Evolutionary conservation across 2,329 filamentous ascomycete species (phyloP).

Genomic region (Colletotrichum cordylinicola): DNA sequence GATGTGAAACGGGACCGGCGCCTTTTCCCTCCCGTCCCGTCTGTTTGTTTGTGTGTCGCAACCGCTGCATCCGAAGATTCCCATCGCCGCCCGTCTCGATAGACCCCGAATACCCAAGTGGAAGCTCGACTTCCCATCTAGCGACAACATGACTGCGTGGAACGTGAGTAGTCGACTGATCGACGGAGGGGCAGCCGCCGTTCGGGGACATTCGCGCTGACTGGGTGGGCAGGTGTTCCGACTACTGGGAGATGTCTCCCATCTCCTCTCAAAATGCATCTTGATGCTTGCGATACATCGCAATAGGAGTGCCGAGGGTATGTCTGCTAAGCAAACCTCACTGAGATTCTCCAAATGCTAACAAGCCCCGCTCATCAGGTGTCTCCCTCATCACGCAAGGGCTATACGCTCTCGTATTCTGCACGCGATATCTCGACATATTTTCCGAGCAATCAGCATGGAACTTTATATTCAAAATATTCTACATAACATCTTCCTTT

Average conservation of each 20-base stretch:
- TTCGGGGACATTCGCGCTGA: slow-evolving; percentile 6
- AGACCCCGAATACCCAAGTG: background rate
- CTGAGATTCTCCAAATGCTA: background rate
- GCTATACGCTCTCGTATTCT: slow-evolving; percentile 86
- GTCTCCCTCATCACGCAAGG: slow-evolving; percentile 91
- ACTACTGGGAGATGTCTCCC: slow-evolving; percentile 82
- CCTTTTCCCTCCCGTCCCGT: background rate
- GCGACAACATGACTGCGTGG: slow-evolving; percentile 43
- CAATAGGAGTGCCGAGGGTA: slow-evolving; percentile 86
- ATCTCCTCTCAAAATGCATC: slow-evolving; percentile 86
- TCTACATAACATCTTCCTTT: slow-evolving; percentile 83
- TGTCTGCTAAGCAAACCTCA: slow-evolving; percentile 8
- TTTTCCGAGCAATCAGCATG: slow-evolving; percentile 65
- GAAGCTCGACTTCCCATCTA: slow-evolving; percentile 13
- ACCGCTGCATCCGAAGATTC: background rate
- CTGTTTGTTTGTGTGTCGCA: slow-evolving; percentile 14
- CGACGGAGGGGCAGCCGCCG: background rate
- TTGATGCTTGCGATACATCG: slow-evolving; percentile 89
- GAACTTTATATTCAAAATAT: slow-evolving; percentile 86
- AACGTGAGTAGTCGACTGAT: slow-evolving; percentile 37
- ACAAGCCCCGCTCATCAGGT: slow-evolving; percentile 52
- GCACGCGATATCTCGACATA: slow-evolving; percentile 85
- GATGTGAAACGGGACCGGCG: slow-evolving; percentile 22
- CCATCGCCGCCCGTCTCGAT: background rate
- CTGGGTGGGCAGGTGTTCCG: slow-evolving; percentile 63